Base-by-base conservation (phyloP, 2,329 filamentous ascomycete species). In the Epichloe bromicola region DNA sequence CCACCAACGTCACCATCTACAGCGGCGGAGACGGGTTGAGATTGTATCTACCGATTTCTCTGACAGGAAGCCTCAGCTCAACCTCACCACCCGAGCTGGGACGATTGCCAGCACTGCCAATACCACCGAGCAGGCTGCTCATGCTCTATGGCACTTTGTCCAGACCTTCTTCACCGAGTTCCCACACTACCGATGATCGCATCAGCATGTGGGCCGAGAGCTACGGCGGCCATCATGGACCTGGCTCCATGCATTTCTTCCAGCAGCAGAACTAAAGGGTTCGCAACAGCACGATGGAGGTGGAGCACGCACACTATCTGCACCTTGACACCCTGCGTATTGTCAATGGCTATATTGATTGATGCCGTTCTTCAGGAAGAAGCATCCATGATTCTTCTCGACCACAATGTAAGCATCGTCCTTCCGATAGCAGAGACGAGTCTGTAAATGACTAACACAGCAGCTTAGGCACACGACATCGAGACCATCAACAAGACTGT, bases 191-290 rank as follows among this genome's bases (percentile, higher is more conserved):
- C 33, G 67, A 72, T 53, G 67, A 74, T 47, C 76, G 79, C 12
- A 73, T 86, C 48, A 81, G 82, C 58, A 65, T 87, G 2, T 85
- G 83, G 59, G 74, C 81, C 1, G 82, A 87, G 64, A 83, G 79
- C 61, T 83, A 86, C 63, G 78, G 82, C 33, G 85, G 85, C 5
- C 79, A 81, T 54, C 88, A 86, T 58, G 84, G 80, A 0, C 82
- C 82, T 1, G 73, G 74, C 0, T 83, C 86, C 58, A 75, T 79
- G 15, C 66, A 68, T 2, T 67, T 73, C 53, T 78, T 75, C 67
- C 74, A 83, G 60, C 62, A 76, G 51, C 81, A 87, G 64, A 88
- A 88, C 54, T 63, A 69, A n/a, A 71, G 69, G 54, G 64, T 67
- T 42, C 49, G 52, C 1, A 58, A 62, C 40, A 63, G 64, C 12